Conservation (phyloP, 495 filamentous ascomycete species). For the Bathelium albidoporum region DNA sequence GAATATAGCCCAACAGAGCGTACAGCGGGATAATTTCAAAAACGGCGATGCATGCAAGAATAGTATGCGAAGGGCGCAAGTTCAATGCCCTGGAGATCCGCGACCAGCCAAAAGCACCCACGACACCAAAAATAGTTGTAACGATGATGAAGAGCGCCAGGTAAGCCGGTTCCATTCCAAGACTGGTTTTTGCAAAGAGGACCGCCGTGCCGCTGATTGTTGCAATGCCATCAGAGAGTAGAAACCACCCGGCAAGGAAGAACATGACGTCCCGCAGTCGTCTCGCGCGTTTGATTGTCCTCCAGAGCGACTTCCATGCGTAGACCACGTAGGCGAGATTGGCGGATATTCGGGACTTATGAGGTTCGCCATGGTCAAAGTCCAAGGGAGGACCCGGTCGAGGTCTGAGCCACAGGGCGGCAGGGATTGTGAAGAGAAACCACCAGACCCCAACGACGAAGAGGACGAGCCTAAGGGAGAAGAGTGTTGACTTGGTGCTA, state of each 20-base stretch:
- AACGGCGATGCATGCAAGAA: conserved; percentile 76
- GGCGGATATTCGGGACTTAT: conserved; percentile 33
- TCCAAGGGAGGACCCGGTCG: conserved; percentile 76
- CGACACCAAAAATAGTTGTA: conserved; percentile 67
- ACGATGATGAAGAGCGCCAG: conserved; percentile 93
- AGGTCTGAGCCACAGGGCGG: conserved; percentile 79
- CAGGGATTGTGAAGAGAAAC: conserved; percentile 83
- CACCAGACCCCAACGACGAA: conserved; percentile 91
- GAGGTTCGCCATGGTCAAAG: conserved; percentile 8
- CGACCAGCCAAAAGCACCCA: conserved; percentile 86
- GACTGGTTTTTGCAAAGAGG: conserved; percentile 86
- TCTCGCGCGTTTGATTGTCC: conserved; percentile 66
- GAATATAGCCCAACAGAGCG: conserved; percentile 80
- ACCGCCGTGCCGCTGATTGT: conserved; percentile 93
- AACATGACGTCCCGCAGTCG: conserved; percentile 75
- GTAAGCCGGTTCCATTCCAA: conserved; percentile 78
- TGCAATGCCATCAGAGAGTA: conserved; percentile 86
- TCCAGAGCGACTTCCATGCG: conserved; percentile 76
- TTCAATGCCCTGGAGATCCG: conserved; percentile 55
- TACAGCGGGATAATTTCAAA: conserved; percentile 92
- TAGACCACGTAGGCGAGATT: conserved; percentile 54
- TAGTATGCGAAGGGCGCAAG: conserved; percentile 70
- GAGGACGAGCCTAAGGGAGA: conserved; percentile 40
- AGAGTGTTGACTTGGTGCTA: conserved; percentile 14
- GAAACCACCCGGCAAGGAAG: conserved; percentile 88